These are phyloP conservation scores for Thalassiosira profunda DNA, from an alignment of 108 stramenopile species.

Conservation along the genomic window DNA sequence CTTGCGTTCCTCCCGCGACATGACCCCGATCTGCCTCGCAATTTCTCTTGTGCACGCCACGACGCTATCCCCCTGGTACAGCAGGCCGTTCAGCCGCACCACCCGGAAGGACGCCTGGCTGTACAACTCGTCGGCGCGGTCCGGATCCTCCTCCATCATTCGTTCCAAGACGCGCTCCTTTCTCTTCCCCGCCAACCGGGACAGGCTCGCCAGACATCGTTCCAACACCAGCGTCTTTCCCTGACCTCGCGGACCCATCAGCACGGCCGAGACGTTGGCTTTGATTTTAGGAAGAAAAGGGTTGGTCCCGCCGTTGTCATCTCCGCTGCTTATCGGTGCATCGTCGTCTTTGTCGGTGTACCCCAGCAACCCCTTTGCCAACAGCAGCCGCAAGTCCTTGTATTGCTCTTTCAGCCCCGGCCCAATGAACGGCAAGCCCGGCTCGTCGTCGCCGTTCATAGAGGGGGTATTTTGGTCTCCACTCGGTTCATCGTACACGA, in stretches of 20 bases:
- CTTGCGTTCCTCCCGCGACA: slow-evolving; percentile 42
- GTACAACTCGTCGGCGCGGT: neutral
- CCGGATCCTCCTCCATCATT: neutral
- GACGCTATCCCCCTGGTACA: slow-evolving; percentile 75
- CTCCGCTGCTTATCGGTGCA: neutral
- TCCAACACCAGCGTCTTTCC: slow-evolving; percentile 80
- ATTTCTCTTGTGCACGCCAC: slow-evolving; percentile 70
- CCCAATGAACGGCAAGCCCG: slow-evolving; percentile 31
- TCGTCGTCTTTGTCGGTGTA: slow-evolving; percentile 10
- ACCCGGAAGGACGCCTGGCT: slow-evolving; percentile 55
- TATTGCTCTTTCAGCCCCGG: slow-evolving; percentile 42
- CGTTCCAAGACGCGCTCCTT: slow-evolving; percentile 9
- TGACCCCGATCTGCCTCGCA: slow-evolving; percentile 75
- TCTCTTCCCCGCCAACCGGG: slow-evolving; percentile 24
- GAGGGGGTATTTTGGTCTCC: too few relatives aligned
- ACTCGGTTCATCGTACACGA: slow-evolving; percentile 1
- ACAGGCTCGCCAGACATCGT: slow-evolving; percentile 60
- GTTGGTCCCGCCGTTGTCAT: neutral
- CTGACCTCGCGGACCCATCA: slow-evolving; percentile 77
- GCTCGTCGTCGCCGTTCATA: slow-evolving; percentile 5
- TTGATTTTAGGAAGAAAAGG: slow-evolving; percentile 11
- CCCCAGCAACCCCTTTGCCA: slow-evolving; percentile 35
- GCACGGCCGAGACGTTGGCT: slow-evolving; percentile 66
- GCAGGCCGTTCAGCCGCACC: slow-evolving; percentile 71
- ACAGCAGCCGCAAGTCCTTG: slow-evolving; percentile 13